Base-by-base conservation (phyloP, 306 rosid genomes). In the Vigna trinervia region DNA sequence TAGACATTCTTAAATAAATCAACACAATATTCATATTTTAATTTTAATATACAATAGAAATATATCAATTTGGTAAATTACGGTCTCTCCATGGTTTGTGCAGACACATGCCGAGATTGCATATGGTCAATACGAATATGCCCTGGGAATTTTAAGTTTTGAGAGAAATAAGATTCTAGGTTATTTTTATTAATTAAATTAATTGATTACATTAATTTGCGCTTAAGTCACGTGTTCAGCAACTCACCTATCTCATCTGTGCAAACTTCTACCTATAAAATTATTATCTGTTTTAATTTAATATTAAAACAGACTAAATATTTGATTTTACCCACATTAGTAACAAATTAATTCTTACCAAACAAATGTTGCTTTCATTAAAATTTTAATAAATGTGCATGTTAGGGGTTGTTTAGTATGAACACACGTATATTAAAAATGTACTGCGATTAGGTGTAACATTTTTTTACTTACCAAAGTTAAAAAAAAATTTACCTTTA, bases 201-300 rank as follows among this genome's bases (percentile, higher is more conserved):
- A 41, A 41, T 41, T 57, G 19, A 58, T 50, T 43, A 73, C 45
- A 17, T 73, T 5, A 57, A 73, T 73, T 58, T 58, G 43, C 28
- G 43, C 68, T 23, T 58, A 57, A 57, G 68, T 73, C 68, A 73
- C 68, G 57, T 73, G 69, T 50, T 73, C 46, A 73, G 17, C 78
- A 41, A 43, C 57, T 43, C 26, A 15, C 39, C 38, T 47, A 3
- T 57, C 67, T 53, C 23, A 8, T 23, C 0, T 13, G 43, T 0
- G 10, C 32, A 39, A 17, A 39, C 17, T 64, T 39, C 70, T 64
- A 61, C n/a, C 51, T 9, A 4, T 9, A 23, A 17, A 64, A 30
- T 17, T 15, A 17, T 32, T 71, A 66, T 67, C 5, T 71, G 14
- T 12, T 56, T 20, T 14, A 3, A 73, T 56, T 73, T 58, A 72